Evolutionary conservation across 805 yeast species (phyloP).

Genomic region (Zygoascus biomembranicola): DNA sequence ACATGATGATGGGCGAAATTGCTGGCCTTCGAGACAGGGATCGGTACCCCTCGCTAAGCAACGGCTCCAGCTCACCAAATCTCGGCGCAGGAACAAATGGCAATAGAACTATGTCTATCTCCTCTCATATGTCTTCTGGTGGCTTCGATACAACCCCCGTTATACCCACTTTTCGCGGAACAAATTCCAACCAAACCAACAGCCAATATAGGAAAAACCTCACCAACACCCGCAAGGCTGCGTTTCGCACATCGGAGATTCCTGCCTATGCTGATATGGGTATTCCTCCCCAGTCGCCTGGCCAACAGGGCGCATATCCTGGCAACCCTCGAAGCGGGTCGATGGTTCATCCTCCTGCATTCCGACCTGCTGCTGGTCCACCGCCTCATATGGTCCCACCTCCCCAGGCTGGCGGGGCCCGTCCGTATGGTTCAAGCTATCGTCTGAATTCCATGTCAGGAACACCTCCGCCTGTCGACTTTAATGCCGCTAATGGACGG

Average conservation of each 20-base stretch:
- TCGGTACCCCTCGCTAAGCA: conserved; percentile 25
- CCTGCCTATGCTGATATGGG: not conserved
- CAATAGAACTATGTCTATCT: conserved; percentile 25
- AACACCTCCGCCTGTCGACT: conserved; percentile 8
- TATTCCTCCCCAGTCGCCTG: not conserved
- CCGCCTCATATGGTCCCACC: not conserved
- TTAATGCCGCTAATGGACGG: not conserved
- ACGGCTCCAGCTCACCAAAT: not conserved
- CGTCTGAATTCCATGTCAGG: conserved; percentile 7
- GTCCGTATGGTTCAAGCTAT: not conserved
- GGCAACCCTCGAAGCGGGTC: not conserved
- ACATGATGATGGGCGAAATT: conserved; percentile 18
- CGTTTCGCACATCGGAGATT: conserved; percentile 14
- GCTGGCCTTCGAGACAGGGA: conserved; percentile 26
- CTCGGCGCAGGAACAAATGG: not conserved
- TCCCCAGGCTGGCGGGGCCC: not conserved
- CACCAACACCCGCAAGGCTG: conserved; percentile 15
- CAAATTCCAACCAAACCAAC: conserved; percentile 4
- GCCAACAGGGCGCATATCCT: not conserved
- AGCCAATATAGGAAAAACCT: conserved; percentile 18
- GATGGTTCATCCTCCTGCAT: conserved; percentile 7
- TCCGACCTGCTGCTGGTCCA: conserved; percentile 3
- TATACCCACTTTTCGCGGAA: conserved; percentile 24
- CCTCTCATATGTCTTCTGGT: conserved; percentile 20
- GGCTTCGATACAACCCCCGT: conserved; percentile 30